Conservation (phyloP, 176 grass and related monocot genomes). For the Aegilops umbellulata region DNA sequence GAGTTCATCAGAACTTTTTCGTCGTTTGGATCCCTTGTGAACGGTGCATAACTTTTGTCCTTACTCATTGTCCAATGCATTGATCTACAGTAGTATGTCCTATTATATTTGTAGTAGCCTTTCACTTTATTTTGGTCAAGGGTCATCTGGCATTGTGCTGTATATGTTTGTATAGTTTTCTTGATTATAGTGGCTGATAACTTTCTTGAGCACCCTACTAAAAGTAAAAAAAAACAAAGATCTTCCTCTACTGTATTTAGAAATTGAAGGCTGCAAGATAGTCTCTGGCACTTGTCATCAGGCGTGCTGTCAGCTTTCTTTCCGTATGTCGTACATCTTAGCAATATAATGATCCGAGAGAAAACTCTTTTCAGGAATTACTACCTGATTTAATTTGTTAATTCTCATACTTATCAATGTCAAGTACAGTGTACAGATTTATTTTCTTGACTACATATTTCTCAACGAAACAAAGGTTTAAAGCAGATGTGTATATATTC, state of each 20-base stretch:
- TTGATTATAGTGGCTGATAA: background rate
- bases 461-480: background rate
- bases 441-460: background rate
- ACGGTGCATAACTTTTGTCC: background rate
- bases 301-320: constrained; percentile 11
- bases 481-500: background rate
- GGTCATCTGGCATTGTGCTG: background rate
- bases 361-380: constrained; percentile 4
- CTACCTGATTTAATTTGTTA: background rate
- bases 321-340: background rate
- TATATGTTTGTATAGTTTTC: background rate
- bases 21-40: background rate
- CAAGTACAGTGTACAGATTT: background rate
- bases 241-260: constrained; percentile 14
- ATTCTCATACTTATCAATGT: constrained; percentile 19
- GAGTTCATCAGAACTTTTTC: constrained; percentile 1
- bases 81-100: background rate
- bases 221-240: background rate
- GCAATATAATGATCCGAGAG: background rate
- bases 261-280: background rate
- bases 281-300: background rate
- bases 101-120: constrained; percentile 19
- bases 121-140: constrained; percentile 3
- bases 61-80: background rate
- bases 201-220: background rate